Percentiles rank a stretch among this genome's conserved stretches.
These are phyloP conservation scores for Viola pubescens DNA, from an alignment of 441 rosid species.

Conservation along the genomic window DNA sequence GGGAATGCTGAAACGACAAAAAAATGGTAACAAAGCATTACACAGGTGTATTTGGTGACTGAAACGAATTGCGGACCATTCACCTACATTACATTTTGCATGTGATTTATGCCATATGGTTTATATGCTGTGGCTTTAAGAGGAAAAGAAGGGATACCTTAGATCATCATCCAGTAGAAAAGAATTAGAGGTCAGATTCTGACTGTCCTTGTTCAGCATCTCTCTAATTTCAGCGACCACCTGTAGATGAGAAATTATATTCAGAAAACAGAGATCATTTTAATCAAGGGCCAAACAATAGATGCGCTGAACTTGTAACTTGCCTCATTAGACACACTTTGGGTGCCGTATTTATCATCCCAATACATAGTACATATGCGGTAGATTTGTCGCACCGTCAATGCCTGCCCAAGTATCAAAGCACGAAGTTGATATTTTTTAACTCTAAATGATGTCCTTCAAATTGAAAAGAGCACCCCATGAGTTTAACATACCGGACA, in stretches of 20 bases:
- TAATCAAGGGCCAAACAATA: constrained; percentile 5
- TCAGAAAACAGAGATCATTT: constrained; percentile 12
- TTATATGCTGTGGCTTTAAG: neutral
- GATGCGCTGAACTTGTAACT: constrained; percentile 23
- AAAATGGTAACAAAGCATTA: neutral
- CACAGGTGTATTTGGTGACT: no score
- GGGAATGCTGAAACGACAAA: constrained; percentile 63
- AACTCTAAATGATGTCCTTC: constrained; percentile 9
- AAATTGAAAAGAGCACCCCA: constrained; percentile 10
- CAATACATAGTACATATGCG: constrained; percentile 98
- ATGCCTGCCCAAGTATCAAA: constrained; percentile 38
- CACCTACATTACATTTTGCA: neutral
- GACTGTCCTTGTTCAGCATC: constrained; percentile 74
- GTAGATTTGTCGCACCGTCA: constrained; percentile 94
- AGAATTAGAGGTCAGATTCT: constrained; percentile 73
- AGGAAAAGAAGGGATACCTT: constrained; percentile 39
- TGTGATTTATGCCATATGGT: neutral
- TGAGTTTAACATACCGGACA: constrained; percentile 60
- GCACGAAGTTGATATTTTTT: constrained; percentile 3
- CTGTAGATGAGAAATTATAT: constrained; percentile 24
- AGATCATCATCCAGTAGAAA: constrained; percentile 93
- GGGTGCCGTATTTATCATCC: constrained; percentile 98
- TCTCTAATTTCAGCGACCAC: constrained; percentile 92
- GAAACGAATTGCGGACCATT: neutral
- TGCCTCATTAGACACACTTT: constrained; percentile 92